phyloP scores from a whole-genome alignment of 2,329 filamentous ascomycete genomes.

The Penicillium expansum region DNA sequence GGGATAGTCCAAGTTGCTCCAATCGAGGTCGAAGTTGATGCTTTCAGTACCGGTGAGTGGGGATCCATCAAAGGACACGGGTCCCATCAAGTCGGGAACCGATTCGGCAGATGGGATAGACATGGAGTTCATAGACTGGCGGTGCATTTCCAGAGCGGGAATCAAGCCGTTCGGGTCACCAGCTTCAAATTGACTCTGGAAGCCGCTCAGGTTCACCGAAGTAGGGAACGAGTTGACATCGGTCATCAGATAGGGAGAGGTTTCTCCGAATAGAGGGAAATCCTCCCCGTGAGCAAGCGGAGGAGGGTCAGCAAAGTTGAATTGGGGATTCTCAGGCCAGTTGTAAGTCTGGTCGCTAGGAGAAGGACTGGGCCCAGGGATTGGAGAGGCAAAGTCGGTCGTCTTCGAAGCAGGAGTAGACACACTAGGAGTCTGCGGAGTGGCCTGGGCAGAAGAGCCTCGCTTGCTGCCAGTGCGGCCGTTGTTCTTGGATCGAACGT shows the following conservation, averaged over 20 bases:
- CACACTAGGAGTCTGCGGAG: conserved; percentile 59
- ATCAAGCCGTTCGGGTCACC: conserved; percentile 30
- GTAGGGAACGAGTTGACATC: conserved; percentile 21
- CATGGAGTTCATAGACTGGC: conserved; percentile 26
- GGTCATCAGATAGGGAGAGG: conserved; percentile 20
- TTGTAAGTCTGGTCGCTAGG: conserved; percentile 19
- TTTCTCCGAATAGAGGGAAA: conserved; percentile 27
- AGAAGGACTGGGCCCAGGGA: conserved; percentile 29
- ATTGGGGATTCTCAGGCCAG: conserved; percentile 19
- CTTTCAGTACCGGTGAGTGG: conserved; percentile 23
- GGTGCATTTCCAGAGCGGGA: conserved; percentile 25
- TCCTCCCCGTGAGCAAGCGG: conserved; percentile 21
- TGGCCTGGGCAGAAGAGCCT: conserved; percentile 50
- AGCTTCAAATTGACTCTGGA: conserved; percentile 29
- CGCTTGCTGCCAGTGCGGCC: conserved; percentile 58
- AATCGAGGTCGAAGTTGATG: conserved; percentile 25
- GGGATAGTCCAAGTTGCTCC: conserved; percentile 23
- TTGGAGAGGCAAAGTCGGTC: conserved; percentile 53
- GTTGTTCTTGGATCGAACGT: conserved; percentile 89
- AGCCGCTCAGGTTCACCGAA: conserved; percentile 27
- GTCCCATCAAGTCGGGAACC: conserved; percentile 22
- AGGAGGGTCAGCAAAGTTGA: conserved; percentile 31
- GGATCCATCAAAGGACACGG: conserved; percentile 22
- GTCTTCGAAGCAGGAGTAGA: conserved; percentile 61
- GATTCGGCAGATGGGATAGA: conserved; percentile 21